Evolutionary conservation across 2,329 filamentous ascomycete species (phyloP).

Genomic region (Fusarium poae): DNA sequence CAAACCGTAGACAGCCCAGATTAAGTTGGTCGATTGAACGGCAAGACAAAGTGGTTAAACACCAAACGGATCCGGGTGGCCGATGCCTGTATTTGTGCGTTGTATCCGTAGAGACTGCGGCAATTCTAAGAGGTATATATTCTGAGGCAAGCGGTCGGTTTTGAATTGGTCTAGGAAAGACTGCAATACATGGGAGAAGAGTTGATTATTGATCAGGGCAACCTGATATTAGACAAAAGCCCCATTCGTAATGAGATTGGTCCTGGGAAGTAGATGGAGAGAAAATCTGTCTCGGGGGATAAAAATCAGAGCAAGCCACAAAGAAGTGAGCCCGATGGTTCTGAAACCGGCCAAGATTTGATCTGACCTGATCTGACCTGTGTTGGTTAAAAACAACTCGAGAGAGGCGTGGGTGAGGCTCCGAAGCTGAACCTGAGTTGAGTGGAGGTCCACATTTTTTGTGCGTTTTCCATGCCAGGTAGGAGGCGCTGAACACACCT

Average conservation of each 20-base stretch:
- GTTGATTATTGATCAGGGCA: slow-evolving; percentile 32
- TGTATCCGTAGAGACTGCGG: slow-evolving; percentile 10
- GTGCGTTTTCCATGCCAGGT: background rate
- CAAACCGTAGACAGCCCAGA: background rate
- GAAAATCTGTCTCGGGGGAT: slow-evolving; percentile 1
- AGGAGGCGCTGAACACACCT: background rate
- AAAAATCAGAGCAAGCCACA: slow-evolving; percentile 6
- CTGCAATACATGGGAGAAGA: background rate
- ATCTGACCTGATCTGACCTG: background rate
- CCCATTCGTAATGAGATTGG: slow-evolving; percentile 4
- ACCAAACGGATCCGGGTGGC: background rate
- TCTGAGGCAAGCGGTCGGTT: background rate
- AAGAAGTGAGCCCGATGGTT: background rate
- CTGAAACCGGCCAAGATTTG: background rate
- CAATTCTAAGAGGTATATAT: slow-evolving; percentile 4
- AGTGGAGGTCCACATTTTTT: slow-evolving; percentile 1
- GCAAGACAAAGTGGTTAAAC: background rate
- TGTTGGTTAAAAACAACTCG: background rate
- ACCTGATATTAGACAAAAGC: slow-evolving; percentile 28
- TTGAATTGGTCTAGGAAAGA: slow-evolving; percentile 1
- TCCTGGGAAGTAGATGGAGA: background rate
- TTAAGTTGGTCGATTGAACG: background rate
- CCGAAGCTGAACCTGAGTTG: slow-evolving; percentile 6
- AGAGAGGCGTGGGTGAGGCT: slow-evolving; percentile 6
- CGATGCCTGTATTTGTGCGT: background rate